phyloP scores from a whole-genome alignment of 2,329 filamentous ascomycete genomes.

The Claviceps monticola region DNA sequence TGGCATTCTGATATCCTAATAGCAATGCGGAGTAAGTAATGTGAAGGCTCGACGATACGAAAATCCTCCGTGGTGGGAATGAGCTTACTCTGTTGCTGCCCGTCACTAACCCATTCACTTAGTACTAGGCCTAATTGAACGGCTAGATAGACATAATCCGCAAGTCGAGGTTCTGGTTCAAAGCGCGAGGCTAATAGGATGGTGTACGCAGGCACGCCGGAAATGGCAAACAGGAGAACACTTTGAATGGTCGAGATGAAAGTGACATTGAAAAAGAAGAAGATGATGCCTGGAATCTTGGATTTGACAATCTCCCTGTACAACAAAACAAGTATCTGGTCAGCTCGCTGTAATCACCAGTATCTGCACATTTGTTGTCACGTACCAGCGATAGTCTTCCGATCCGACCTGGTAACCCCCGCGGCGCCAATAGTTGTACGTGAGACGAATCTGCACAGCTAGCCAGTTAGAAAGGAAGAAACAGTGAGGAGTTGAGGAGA shows the following conservation, averaged over 20 bases:
- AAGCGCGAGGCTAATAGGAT: conserved; percentile 61
- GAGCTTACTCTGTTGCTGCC: conserved; percentile 69
- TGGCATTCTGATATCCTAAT: conserved; percentile 68
- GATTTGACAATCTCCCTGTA: conserved; percentile 55
- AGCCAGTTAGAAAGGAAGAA: not conserved
- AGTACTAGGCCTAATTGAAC: conserved; percentile 37
- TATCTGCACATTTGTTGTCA: not conserved
- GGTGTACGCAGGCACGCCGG: conserved; percentile 64
- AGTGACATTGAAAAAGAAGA: conserved; percentile 75
- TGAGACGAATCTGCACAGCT: conserved; percentile 52
- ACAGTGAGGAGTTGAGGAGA: not conserved
- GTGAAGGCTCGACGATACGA: not conserved
- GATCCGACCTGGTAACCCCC: conserved; percentile 81
- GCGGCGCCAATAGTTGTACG: conserved; percentile 93
- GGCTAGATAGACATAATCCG: conserved; percentile 34
- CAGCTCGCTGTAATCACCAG: not conserved
- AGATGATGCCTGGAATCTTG: conserved; percentile 47
- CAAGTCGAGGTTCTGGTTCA: conserved; percentile 31
- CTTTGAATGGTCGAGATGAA: conserved; percentile 83
- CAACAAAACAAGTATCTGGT: not conserved
- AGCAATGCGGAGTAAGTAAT: not conserved
- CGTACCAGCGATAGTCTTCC: conserved; percentile 82
- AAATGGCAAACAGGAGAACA: conserved; percentile 64
- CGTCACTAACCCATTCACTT: conserved; percentile 71
- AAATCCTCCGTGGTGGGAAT: too few species aligned